Evolutionary conservation across 2,329 filamentous ascomycete species (phyloP), one percentile per base, ranked within the genome.

Genomic region (Metarhizium guizhouense): DNA sequence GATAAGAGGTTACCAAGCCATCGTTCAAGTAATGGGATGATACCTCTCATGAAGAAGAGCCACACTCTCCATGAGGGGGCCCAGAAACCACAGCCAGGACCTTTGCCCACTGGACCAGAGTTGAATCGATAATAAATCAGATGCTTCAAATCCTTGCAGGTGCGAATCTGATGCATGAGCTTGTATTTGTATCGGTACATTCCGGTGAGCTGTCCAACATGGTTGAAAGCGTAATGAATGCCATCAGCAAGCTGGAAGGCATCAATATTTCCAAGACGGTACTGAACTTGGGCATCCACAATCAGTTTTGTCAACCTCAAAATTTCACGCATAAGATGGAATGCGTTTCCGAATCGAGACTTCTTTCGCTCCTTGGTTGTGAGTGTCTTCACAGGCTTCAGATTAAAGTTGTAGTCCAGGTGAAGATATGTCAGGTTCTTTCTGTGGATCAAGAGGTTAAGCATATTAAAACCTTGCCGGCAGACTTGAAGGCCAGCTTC

Each of bases 131-230:
- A 97, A 76, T 99, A 99, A 62, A 99, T 97, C 59, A 99, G 76
- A 81, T 99, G 94, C 82, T 99, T 99, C 68, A 99, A 72, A 74
- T 99, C 94, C 74, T 99, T 99, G 79, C 94, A 99, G 0, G 94
- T 95, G 64, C 94, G 90, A 65, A 99, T 99, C 72, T 99, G 94
- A 70, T 99, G 94, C 94, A 99, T 99, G 56, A 99, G 80, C 79
- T 99, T 99, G 78, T 99, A 99, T 79, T 99, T 99, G 82, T 99
- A 99, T 58, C 94, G 88, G 74, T 99, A 99, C 94, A 99, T 99
- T 69, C 94, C 94, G 16, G 94, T 99, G 59, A 99, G 78, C 72
- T 99, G 95, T 59, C 94, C 94, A 56, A 99, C 94, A 64, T 99
- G 94, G 74, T 99, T 99, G 77, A 99, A 99, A 18, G 94, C 95